Evolutionary conservation across 306 rosid species (phyloP).

Genomic region (Myrica gale): DNA sequence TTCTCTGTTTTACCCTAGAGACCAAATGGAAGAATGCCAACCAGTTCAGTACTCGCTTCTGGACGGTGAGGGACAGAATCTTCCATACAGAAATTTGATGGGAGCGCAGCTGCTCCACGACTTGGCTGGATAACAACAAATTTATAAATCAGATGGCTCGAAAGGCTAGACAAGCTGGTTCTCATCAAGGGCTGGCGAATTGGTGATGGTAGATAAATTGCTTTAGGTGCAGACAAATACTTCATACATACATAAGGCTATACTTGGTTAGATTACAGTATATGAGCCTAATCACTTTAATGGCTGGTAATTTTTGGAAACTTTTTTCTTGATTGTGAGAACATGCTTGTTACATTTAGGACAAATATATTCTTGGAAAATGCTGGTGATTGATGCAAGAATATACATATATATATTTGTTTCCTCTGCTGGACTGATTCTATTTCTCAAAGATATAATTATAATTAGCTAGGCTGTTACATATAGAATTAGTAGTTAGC

Average conservation of each 20-base stretch:
- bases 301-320: constrained; percentile 26
- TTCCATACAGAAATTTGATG: constrained; percentile 81
- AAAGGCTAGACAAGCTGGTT: neutral
- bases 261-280: constrained; percentile 33
- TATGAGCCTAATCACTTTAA: constrained; percentile 6
- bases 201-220: constrained; percentile 9
- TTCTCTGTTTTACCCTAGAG: constrained; percentile 67
- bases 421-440: neutral
- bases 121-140: constrained; percentile 46
- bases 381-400: constrained; percentile 16
- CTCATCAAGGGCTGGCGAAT: neutral
- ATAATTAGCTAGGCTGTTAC: neutral
- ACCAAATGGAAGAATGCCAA: constrained; percentile 67
- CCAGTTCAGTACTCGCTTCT: constrained; percentile 69
- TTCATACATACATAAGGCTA: constrained; percentile 40
- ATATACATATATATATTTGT: constrained; percentile 26
- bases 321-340: constrained; percentile 24
- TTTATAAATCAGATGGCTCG: neutral
- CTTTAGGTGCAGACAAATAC: constrained; percentile 26
- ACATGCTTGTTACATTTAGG: constrained; percentile 21
- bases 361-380: constrained; percentile 15
- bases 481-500: neutral
- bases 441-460: neutral
- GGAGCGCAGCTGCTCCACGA: constrained; percentile 83
- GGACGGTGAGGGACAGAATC: constrained; percentile 63